Evolutionary conservation across 192 early-diverging fungal species (phyloP), one percentile per base, ranked within the genome.

Genomic region (Geranomyces variabilis): DNA sequence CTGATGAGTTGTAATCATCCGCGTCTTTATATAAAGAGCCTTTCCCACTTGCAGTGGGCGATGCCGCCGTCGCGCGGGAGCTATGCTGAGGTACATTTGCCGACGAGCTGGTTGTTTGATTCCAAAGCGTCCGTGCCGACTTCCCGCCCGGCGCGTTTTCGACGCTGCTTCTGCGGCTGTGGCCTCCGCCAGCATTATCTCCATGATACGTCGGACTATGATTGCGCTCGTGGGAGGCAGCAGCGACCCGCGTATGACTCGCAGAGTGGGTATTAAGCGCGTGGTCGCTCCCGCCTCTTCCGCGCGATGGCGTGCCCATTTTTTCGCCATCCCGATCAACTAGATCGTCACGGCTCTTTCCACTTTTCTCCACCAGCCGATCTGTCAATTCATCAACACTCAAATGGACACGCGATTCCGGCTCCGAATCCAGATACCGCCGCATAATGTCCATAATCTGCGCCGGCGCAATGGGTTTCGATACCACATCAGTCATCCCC

Each of bases 391-490:
- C 58, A 19, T 60, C 58, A 19, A 60, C 9, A 60, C 58, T 60
- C 12, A 60, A 17, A 33, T 34, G 58, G 7, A 60, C 58, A 7
- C 29, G 58, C 58, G 24, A 2, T 19, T 45, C 56, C 0, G 26
- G 56, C 12, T 70, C 69, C 30, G 69, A 36, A 28, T 72, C 70
- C 47, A 72, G 41, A 64, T 72, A 72, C 17, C 70, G 43, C 19
- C 30, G 24, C 43, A 64, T 64, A 61, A 75, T 53, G 17, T 63
- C 46, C 57, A 22, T 65, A 6, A 74, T 41, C 24, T 22, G 14
- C 9, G 22, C 64, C 22, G 71, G 63, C 29, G 71, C 29, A 29
- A 74, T 59, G 24, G 71, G 71, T 2, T 74, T 74, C 47, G 63
- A 66, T 0, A 74, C 15, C 10, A 74, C 71, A 15, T 74, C 71